phyloP scores from a whole-genome alignment of 257 asterid genomes.

The Nyctanthes arbortristis region DNA sequence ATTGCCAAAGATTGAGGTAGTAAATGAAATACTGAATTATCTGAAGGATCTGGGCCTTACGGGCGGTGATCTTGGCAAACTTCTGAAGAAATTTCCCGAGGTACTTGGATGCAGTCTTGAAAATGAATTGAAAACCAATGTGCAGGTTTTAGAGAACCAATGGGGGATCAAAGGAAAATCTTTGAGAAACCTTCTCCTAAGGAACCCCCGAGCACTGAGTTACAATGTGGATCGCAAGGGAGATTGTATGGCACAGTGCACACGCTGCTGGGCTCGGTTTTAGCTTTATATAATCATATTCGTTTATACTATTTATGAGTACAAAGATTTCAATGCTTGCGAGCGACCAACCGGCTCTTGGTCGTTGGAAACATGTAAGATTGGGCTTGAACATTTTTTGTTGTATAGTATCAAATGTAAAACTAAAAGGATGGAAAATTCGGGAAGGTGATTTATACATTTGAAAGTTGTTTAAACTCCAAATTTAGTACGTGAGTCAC shows the following conservation, averaged over 20 bases:
- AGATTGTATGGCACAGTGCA: conserved; percentile 88
- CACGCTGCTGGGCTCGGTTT: conserved; percentile 98
- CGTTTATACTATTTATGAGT: too few relatives aligned
- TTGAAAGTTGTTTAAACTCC: too few relatives aligned
- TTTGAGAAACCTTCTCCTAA: conserved; percentile 65
- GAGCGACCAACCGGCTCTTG: too few relatives aligned
- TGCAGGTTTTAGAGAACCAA: conserved; percentile 54
- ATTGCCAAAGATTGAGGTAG: conserved; percentile 58
- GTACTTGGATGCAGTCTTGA: conserved; percentile 90
- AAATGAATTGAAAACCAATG: conserved; percentile 70
- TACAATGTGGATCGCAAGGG: conserved; percentile 90
- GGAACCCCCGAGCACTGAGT: conserved; percentile 86
- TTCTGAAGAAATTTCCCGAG: conserved; percentile 91
- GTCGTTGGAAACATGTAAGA: too few relatives aligned
- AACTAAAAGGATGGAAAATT: too few relatives aligned
- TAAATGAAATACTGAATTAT: conserved; percentile 50
- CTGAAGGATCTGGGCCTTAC: conserved; percentile 72
- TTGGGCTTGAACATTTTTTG: too few relatives aligned
- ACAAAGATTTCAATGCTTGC: too few relatives aligned
- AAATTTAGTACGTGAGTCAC: too few relatives aligned
- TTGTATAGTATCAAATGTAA: too few relatives aligned
- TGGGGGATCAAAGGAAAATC: conserved; percentile 95
- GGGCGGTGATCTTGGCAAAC: conserved; percentile 62
- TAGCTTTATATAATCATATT: too few relatives aligned
- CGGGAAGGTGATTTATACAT: too few relatives aligned